These are phyloP conservation scores for Capsicum baccatum DNA, from an alignment of 257 asterid species.

Conservation along the genomic window DNA sequence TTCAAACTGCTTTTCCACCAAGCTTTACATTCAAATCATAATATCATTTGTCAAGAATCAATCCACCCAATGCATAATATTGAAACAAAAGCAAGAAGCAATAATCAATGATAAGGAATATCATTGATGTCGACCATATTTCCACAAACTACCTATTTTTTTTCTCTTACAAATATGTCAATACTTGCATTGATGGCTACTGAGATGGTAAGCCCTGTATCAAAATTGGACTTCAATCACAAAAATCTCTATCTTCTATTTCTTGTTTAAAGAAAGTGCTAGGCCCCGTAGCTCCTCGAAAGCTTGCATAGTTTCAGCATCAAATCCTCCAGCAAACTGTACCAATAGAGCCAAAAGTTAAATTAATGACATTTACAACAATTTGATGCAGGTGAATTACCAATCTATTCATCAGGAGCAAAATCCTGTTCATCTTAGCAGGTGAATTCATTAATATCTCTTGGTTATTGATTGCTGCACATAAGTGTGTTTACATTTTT, in stretches of 20 bases:
- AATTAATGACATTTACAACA: neutral
- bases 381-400: conserved; percentile 1
- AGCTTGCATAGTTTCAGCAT: conserved; percentile 90
- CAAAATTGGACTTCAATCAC: conserved; percentile 22
- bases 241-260: conserved; percentile 32
- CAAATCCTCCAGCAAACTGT: conserved; percentile 99
- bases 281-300: conserved; percentile 91
- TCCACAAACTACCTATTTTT: neutral
- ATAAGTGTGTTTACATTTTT: neutral
- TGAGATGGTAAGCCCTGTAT: conserved; percentile 69
- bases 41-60: neutral
- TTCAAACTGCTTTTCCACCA: conserved; percentile 3
- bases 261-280: conserved; percentile 73
- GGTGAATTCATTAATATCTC: neutral
- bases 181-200: conserved; percentile 39
- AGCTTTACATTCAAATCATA: neutral
- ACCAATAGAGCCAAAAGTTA: conserved; percentile 5
- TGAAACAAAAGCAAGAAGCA: neutral
- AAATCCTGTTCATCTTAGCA: neutral
- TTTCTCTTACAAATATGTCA: neutral
- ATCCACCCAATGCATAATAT: neutral
- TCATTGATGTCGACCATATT: conserved; percentile 13
- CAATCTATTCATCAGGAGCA: neutral
- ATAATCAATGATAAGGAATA: neutral
- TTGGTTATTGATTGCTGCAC: neutral